Base-by-base conservation (phyloP, 1,284 basidiomycete species). In the Athelia sp. region DNA sequence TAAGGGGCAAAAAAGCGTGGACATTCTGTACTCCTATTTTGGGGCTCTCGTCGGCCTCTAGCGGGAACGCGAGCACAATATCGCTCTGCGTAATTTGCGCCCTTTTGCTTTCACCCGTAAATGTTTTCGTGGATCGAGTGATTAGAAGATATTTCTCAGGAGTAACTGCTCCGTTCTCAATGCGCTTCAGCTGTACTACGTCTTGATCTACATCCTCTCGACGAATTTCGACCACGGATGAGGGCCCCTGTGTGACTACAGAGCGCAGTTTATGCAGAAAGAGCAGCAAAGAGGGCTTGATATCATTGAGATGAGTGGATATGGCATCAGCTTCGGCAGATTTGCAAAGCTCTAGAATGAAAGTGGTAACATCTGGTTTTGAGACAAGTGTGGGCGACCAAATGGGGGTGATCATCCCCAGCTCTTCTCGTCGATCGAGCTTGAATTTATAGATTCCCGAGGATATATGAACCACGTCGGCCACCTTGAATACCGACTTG, bases 401-500 rank as follows among this genome's bases (percentile, higher is more conserved):
- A 3, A 51, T 51, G 4, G 60, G 60, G 1, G 58, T 52, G 17
- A 62, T 61, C 60, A 61, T 62, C 4, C 60, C 60, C 3, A 61
- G 52, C 2, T 24, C 23, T 13, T 44, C 8, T 3, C 24, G 48
- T 6, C 51, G 49, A 38, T 62, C 58, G 17, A 62, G 58, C 29
- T 55, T 50, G 52, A 62, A 62, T 2, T 45, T 49, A 22, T 52
- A 62, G 11, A 47, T 43, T n/a, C 54, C 45, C 1, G 60, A 62
- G 3, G 48, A 47, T 23, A 62, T 53, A 44, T 54, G 47, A 4
- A 62, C 58, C 11, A 49, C 18, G 22, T 62, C 50, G 2, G 60
- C 56, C 21, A 61, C 52, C 18, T 51, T 57, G 40, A 62, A 62
- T 13, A 61, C 58, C 2, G 60, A 58, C 45, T 62, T 62, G 53